Conservation (phyloP, 805 yeast species). For the Ascoidea asiatica region DNA sequence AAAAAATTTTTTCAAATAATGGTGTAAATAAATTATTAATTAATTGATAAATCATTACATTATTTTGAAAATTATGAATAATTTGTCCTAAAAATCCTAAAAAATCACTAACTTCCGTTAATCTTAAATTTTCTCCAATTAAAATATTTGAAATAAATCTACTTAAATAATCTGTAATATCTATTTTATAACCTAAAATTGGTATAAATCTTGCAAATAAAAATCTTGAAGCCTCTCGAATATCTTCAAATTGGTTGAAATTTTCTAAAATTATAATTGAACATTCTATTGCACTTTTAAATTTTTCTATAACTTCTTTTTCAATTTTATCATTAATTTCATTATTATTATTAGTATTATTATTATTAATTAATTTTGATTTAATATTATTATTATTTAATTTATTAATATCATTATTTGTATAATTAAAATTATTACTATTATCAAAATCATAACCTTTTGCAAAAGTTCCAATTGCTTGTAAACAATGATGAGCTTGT, state of each 20-base stretch:
- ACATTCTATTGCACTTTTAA: conserved; percentile 66
- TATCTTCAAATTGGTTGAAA: conserved; percentile 47
- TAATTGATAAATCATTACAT: conserved; percentile 57
- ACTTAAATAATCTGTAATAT: conserved; percentile 40
- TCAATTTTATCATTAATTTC: neutral
- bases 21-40: conserved; percentile 65
- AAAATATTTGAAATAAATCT: conserved; percentile 60
- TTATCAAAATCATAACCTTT: conserved; percentile 59
- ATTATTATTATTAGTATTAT: conserved; percentile 1
- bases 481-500: conserved; percentile 74
- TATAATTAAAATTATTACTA: conserved; percentile 16
- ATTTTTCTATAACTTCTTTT: conserved; percentile 25
- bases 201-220: conserved; percentile 82
- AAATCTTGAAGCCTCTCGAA: conserved; percentile 79
- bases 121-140: conserved; percentile 39
- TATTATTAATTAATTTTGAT: neutral
- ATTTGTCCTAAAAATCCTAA: conserved; percentile 80
- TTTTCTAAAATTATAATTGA: conserved; percentile 73
- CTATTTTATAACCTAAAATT: conserved; percentile 32
- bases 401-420: no score
- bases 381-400: conserved; percentile 1
- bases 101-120: conserved; percentile 66
- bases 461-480: conserved; percentile 83
- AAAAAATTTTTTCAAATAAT: conserved; percentile 50
- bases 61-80: conserved; percentile 58